phyloP scores from a whole-genome alignment of 352 stramenopile genomes.

The Phytophthora sp. region DNA sequence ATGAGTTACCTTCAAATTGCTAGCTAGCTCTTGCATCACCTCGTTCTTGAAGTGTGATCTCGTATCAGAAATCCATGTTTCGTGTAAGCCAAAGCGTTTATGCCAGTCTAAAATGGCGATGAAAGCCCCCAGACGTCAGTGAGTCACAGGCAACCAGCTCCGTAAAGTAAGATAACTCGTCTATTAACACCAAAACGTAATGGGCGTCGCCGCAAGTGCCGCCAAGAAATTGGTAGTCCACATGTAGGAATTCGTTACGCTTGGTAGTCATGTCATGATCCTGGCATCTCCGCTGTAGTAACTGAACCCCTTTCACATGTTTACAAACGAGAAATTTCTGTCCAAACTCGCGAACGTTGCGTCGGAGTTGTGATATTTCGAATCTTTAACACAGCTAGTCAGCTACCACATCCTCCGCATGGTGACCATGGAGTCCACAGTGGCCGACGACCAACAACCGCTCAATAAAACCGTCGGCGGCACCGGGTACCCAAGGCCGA shows the following conservation, averaged over 20 bases:
- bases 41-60: slow-evolving; percentile 6
- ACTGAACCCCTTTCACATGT: too few species aligned
- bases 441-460: neutral
- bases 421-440: slow-evolving; percentile 1
- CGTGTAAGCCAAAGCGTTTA: neutral
- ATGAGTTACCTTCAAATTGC: neutral
- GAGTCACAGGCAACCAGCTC: slow-evolving; percentile 1
- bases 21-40: neutral
- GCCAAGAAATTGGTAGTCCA: neutral
- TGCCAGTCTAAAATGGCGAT: slow-evolving; percentile 3
- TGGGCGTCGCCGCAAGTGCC: neutral
- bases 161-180: neutral
- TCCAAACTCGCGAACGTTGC: neutral
- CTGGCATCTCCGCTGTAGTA: too few species aligned
- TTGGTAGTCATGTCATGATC: too few species aligned
- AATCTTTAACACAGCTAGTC: too few species aligned
- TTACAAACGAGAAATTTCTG: neutral
- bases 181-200: slow-evolving; percentile 6
- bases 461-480: neutral
- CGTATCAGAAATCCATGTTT: neutral
- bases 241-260: slow-evolving; percentile 2
- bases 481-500: neutral
- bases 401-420: neutral
- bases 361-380: neutral
- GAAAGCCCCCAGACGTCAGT: neutral